Evolutionary conservation across 2,329 filamentous ascomycete species (phyloP).

Genomic region (Xylaria sp.): DNA sequence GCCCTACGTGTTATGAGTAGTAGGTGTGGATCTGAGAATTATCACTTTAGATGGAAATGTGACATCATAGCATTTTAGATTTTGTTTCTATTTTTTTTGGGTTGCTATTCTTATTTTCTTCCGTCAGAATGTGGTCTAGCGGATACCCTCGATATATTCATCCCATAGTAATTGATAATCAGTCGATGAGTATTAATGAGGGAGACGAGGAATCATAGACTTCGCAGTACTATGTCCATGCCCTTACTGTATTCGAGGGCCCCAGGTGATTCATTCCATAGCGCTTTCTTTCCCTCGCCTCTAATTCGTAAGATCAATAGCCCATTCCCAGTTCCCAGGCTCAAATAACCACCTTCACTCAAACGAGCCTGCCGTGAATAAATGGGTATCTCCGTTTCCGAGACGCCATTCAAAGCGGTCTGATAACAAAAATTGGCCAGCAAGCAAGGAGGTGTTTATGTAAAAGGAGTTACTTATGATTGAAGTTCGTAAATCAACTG

Average conservation of each 20-base stretch:
- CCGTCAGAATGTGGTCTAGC: neutral
- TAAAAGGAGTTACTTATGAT: neutral
- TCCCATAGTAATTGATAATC: neutral
- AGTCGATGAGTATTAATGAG: neutral
- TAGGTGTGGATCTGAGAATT: neutral
- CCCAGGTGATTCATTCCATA: too few relatives aligned
- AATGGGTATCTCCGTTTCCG: neutral
- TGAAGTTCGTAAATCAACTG: neutral
- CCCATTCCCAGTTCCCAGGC: neutral
- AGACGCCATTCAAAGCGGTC: neutral
- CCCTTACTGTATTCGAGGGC: neutral
- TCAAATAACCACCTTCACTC: neutral
- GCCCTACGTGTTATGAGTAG: neutral
- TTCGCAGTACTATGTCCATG: neutral
- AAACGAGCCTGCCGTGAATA: neutral
- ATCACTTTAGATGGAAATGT: neutral
- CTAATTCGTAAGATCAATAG: neutral
- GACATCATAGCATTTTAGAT: neutral
- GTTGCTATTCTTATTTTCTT: neutral
- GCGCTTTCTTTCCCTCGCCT: neutral
- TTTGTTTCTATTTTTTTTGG: slow-evolving; percentile 11
- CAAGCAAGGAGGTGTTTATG: neutral
- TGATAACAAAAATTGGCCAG: neutral
- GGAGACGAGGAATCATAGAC: neutral
- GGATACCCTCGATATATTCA: neutral